A percentile compares a stretch with the other conserved stretches of the same genome.
Conservation (phyloP, 148 eudicot species). For the Chenopodium quinoa region DNA sequence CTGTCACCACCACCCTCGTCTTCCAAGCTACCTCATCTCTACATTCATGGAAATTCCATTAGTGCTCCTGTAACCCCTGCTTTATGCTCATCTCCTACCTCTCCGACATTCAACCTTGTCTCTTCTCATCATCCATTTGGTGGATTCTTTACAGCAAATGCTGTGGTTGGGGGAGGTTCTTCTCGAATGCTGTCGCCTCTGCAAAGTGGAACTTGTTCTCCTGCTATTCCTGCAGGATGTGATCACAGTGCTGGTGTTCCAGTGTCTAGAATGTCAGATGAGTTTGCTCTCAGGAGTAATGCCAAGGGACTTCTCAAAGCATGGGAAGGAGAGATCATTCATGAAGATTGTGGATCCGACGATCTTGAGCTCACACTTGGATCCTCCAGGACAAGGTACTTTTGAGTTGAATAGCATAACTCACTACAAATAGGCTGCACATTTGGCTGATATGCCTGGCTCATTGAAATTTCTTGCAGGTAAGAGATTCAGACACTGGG, state of each 20-base stretch:
- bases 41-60: slow-evolving; percentile 48
- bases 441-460: background rate
- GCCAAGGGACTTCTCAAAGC: slow-evolving; percentile 53
- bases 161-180: slow-evolving; percentile 21
- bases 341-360: slow-evolving; percentile 52
- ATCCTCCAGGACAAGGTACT: slow-evolving; percentile 56
- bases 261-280: slow-evolving; percentile 46
- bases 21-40: slow-evolving; percentile 42
- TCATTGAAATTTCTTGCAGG: slow-evolving; percentile 19
- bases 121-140: slow-evolving; percentile 55
- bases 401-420: background rate
- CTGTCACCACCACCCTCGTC: slow-evolving; percentile 57
- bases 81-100: slow-evolving; percentile 54
- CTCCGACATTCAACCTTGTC: slow-evolving; percentile 70
- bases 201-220: slow-evolving; percentile 82
- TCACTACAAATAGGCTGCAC: background rate
- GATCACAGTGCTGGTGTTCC: slow-evolving; percentile 55
- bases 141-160: slow-evolving; percentile 15
- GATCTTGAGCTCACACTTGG: slow-evolving; percentile 86
- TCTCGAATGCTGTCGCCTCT: slow-evolving; percentile 65
- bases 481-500: background rate
- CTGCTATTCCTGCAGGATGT: slow-evolving; percentile 52
- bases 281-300: slow-evolving; percentile 64
- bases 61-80: slow-evolving; percentile 90
- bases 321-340: slow-evolving; percentile 85